Conservation (phyloP, 2,329 filamentous ascomycete species). For the Fusarium sambucinum region DNA sequence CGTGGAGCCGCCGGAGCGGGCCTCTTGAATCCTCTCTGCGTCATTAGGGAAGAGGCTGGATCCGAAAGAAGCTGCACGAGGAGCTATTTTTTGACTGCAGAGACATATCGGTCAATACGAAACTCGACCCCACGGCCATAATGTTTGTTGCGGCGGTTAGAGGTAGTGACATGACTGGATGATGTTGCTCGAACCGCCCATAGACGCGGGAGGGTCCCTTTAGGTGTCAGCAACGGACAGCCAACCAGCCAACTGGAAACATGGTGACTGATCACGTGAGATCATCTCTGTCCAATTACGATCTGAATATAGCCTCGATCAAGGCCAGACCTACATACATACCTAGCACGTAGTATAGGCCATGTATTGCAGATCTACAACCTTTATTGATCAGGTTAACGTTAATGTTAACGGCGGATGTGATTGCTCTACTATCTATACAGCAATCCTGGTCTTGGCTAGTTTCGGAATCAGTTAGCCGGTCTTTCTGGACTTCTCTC, state of each 20-base stretch:
- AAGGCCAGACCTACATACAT: conserved; percentile 5
- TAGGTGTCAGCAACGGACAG: conserved; percentile 29
- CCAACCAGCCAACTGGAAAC: conserved; percentile 35
- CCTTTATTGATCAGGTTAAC: conserved; percentile 20
- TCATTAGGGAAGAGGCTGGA: conserved; percentile 29
- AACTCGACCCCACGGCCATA: conserved; percentile 29
- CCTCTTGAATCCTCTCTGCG: conserved; percentile 22
- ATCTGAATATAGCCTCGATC: conserved; percentile 31
- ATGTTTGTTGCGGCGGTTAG: conserved; percentile 45
- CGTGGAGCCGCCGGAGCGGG: conserved; percentile 38
- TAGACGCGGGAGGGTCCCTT: conserved; percentile 34
- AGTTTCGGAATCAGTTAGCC: conserved; percentile 29
- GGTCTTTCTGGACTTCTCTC: conserved; percentile 8
- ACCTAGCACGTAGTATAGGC: conserved; percentile 3
- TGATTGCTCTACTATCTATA: conserved; percentile 13
- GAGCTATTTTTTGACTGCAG: conserved; percentile 32
- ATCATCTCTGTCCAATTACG: conserved; percentile 17
- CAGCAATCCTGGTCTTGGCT: conserved; percentile 14
- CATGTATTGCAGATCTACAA: conserved; percentile 26
- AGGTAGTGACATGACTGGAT: conserved; percentile 43
- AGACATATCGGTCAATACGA: conserved; percentile 25
- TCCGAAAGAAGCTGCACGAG: conserved; percentile 23
- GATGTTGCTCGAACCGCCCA: conserved; percentile 33
- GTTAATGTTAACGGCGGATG: conserved; percentile 9
- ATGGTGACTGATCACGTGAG: conserved; percentile 29